phyloP scores from a whole-genome alignment of 768 basidiomycete species.

The Podaxis sp. region DNA sequence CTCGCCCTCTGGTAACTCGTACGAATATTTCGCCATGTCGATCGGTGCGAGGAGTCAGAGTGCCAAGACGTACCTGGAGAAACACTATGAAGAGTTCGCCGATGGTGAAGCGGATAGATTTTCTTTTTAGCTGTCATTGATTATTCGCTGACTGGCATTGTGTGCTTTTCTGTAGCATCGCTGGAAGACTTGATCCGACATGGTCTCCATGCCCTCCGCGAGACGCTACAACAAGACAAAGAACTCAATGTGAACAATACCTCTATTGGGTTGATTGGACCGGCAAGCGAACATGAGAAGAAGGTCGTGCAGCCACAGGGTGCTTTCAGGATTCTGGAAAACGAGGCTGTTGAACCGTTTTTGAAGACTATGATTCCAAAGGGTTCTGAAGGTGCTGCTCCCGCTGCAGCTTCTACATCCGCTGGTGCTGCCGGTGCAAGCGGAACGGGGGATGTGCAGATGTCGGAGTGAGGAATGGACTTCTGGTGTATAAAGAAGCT shows the following conservation, averaged over 20 bases:
- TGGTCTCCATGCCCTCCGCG: conserved; percentile 91
- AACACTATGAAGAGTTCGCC: conserved; percentile 84
- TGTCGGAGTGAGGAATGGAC: conserved; percentile 57
- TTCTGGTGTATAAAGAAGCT: background rate
- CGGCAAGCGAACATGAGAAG: conserved; percentile 59
- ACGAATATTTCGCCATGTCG: conserved; percentile 98
- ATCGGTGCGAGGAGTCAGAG: conserved; percentile 98
- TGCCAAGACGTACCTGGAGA: conserved; percentile 98
- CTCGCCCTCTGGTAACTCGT: conserved; percentile 95
- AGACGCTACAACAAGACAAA: conserved; percentile 98
- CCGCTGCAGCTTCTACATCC: conserved; percentile 36
- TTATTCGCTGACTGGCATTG: background rate
- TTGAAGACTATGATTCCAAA: conserved; percentile 79
- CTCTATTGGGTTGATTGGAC: conserved; percentile 89
- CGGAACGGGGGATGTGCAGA: conserved; percentile 66
- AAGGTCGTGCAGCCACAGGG: conserved; percentile 43
- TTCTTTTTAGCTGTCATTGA: background rate
- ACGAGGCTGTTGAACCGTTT: conserved; percentile 67
- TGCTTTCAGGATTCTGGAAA: conserved; percentile 21
- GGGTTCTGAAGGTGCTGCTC: conserved; percentile 41
- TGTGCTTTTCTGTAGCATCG: conserved; percentile 50
- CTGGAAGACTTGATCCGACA: conserved; percentile 90
- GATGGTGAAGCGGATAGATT: conserved; percentile 59
- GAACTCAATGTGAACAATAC: conserved; percentile 93
- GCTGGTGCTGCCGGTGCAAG: background rate